Conservation (phyloP, 164 flowering plant species). For the Nymphaea thermarum region DNA sequence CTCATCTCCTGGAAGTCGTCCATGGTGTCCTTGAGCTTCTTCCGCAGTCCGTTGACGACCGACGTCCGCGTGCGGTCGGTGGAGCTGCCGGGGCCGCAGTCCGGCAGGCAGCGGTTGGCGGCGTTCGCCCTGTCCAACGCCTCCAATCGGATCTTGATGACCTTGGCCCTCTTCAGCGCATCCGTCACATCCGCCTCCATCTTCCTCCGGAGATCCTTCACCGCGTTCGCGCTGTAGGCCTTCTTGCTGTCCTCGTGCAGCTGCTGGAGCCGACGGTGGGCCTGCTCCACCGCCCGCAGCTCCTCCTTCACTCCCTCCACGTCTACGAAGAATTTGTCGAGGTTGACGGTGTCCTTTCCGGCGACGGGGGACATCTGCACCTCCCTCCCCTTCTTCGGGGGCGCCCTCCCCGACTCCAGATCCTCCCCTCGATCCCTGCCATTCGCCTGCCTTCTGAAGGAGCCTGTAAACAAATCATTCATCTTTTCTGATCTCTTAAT, state of each 20-base stretch:
- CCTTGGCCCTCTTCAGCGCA: slow-evolving; percentile 18
- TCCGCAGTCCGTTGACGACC: slow-evolving; percentile 15
- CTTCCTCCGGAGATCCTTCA: slow-evolving; percentile 18
- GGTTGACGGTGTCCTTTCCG: slow-evolving; percentile 8
- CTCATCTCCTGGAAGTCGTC: slow-evolving; percentile 16
- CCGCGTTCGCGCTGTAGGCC: slow-evolving; percentile 22
- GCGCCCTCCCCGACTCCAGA: background rate
- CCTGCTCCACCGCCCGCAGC: slow-evolving; percentile 17
- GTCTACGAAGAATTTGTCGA: slow-evolving; percentile 35
- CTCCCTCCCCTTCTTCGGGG: background rate
- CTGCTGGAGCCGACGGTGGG: slow-evolving; percentile 15
- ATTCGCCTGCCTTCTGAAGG: slow-evolving; percentile 4
- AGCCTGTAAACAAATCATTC: slow-evolving; percentile 13
- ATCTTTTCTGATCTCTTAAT: slow-evolving; percentile 6
- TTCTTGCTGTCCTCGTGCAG: slow-evolving; percentile 25
- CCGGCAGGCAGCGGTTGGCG: slow-evolving; percentile 20
- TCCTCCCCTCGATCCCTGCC: background rate
- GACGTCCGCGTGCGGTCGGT: slow-evolving; percentile 27
- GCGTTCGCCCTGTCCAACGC: slow-evolving; percentile 26
- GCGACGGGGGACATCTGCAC: slow-evolving; percentile 8
- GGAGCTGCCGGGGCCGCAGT: slow-evolving; percentile 26
- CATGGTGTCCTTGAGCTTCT: slow-evolving; percentile 19
- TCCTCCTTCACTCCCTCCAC: slow-evolving; percentile 30
- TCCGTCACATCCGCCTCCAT: slow-evolving; percentile 20
- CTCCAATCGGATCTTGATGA: slow-evolving; percentile 21